These are phyloP conservation scores for Holtermannia corniformis DNA, from an alignment of 768 basidiomycete genomes.

Conservation along the genomic window DNA sequence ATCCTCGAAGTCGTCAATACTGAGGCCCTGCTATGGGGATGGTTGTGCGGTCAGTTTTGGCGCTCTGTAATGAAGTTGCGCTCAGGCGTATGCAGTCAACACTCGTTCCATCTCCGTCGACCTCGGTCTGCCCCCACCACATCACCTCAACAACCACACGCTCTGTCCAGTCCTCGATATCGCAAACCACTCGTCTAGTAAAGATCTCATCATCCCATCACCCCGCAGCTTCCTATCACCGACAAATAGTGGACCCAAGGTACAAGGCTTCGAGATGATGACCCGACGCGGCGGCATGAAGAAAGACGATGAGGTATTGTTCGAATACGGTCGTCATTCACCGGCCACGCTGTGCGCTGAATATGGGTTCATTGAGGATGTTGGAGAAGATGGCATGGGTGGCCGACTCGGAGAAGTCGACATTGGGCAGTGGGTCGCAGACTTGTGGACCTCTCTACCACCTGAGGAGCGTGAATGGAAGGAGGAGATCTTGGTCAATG, in stretches of 20 bases:
- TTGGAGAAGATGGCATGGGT: slow-evolving; percentile 20
- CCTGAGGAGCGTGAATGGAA: slow-evolving; percentile 47
- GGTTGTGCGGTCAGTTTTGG: slow-evolving; percentile 65
- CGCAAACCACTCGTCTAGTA: slow-evolving; percentile 58
- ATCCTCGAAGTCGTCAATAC: slow-evolving; percentile 13
- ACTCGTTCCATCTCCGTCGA: slow-evolving; percentile 66
- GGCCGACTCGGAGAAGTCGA: slow-evolving; percentile 51
- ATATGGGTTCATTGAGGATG: slow-evolving; percentile 66
- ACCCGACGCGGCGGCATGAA: slow-evolving; percentile 45
- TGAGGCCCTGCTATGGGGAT: slow-evolving; percentile 69
- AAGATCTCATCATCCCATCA: slow-evolving; percentile 17
- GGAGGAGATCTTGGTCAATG: slow-evolving; percentile 49
- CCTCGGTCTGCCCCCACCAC: slow-evolving; percentile 47
- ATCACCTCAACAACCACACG: slow-evolving; percentile 65
- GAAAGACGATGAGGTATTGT: slow-evolving; percentile 57
- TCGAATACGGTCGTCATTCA: slow-evolving; percentile 71
- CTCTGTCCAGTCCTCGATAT: slow-evolving; percentile 86
- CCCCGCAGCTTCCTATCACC: slow-evolving; percentile 44
- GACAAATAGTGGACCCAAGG: slow-evolving; percentile 41
- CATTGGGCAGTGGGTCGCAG: slow-evolving; percentile 51
- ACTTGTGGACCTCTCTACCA: slow-evolving; percentile 26
- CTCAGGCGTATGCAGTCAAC: slow-evolving; percentile 54
- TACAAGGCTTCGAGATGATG: slow-evolving; percentile 42
- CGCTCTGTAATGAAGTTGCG: background rate
- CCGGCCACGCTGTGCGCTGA: slow-evolving; percentile 73